These are phyloP conservation scores for Magnaporthales sp. DNA, from an alignment of 2,329 filamentous ascomycete species.

Conservation along the genomic window DNA sequence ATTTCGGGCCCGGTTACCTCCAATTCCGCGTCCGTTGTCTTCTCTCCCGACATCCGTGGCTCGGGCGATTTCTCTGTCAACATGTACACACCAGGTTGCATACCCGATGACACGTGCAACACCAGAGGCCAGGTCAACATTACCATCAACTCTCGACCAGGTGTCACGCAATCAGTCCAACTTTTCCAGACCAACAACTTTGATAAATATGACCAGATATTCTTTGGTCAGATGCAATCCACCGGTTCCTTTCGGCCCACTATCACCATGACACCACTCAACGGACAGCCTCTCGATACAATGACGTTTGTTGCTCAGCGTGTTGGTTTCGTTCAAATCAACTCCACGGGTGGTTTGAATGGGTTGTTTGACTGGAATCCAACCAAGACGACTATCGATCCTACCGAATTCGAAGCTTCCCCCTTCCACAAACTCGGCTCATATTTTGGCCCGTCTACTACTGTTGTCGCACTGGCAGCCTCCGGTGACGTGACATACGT, in stretches of 20 bases:
- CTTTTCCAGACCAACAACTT: conserved; percentile 90
- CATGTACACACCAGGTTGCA: conserved; percentile 87
- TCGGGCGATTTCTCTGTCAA: conserved; percentile 88
- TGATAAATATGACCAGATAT: conserved; percentile 94
- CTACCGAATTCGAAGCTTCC: conserved; percentile 59
- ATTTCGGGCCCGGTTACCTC: conserved; percentile 48
- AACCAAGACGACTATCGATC: conserved; percentile 44
- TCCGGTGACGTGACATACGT: conserved; percentile 61
- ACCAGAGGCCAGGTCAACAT: conserved; percentile 76
- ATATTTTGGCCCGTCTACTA: conserved; percentile 57
- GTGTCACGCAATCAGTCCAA: conserved; percentile 28
- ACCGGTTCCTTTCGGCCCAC: conserved; percentile 66
- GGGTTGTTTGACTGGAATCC: conserved; percentile 87
- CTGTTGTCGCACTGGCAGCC: conserved; percentile 60
- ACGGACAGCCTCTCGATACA: conserved; percentile 49
- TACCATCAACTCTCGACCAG: conserved; percentile 25
- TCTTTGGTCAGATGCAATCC: conserved; percentile 69
- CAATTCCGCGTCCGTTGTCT: conserved; percentile 61
- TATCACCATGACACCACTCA: conserved; percentile 65
- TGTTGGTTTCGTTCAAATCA: conserved; percentile 67
- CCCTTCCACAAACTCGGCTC: conserved; percentile 69
- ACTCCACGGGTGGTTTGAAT: conserved; percentile 73
- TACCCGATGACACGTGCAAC: conserved; percentile 66
- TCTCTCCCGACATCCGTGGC: conserved; percentile 75
- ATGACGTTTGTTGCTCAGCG: conserved; percentile 84